Evolutionary conservation across 257 asterid genomes (phyloP).

Genomic region (Capsicum chinense): DNA sequence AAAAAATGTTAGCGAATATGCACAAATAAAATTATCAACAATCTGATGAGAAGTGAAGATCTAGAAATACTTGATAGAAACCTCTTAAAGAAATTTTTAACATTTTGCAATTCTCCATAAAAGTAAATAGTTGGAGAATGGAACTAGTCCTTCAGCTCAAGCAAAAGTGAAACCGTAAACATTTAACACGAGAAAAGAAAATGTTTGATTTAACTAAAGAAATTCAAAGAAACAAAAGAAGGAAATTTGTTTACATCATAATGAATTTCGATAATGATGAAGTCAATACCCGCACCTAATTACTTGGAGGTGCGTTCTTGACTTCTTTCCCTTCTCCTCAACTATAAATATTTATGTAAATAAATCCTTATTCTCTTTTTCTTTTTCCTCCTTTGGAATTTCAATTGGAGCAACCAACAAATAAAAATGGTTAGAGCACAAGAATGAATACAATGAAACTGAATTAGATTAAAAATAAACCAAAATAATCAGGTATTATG

Average conservation of each 20-base stretch:
- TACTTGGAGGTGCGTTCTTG: conserved; percentile 53
- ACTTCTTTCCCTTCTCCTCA: conserved; percentile 39
- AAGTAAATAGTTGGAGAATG: background rate
- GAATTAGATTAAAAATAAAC: no score
- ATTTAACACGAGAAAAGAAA: no score
- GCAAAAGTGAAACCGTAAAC: background rate
- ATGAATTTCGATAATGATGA: conserved; percentile 21
- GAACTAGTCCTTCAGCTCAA: background rate
- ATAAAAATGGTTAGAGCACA: background rate
- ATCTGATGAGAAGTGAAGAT: no score
- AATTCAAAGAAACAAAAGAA: conserved; percentile 7
- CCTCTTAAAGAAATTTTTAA: background rate
- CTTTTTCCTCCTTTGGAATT: background rate
- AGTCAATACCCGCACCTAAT: conserved; percentile 85
- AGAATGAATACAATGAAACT: background rate
- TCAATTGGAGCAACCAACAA: background rate
- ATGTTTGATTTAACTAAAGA: background rate
- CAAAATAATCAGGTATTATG: no score
- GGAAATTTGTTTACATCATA: conserved; percentile 1
- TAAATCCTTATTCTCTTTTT: conserved; percentile 29
- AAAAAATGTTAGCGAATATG: no score
- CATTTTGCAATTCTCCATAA: background rate
- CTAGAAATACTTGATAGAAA: no score
- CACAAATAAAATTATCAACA: no score
- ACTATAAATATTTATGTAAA: background rate